Evolutionary conservation across 176 grass and related monocot species (phyloP).

Genomic region (Bothriochloa decipiens): DNA sequence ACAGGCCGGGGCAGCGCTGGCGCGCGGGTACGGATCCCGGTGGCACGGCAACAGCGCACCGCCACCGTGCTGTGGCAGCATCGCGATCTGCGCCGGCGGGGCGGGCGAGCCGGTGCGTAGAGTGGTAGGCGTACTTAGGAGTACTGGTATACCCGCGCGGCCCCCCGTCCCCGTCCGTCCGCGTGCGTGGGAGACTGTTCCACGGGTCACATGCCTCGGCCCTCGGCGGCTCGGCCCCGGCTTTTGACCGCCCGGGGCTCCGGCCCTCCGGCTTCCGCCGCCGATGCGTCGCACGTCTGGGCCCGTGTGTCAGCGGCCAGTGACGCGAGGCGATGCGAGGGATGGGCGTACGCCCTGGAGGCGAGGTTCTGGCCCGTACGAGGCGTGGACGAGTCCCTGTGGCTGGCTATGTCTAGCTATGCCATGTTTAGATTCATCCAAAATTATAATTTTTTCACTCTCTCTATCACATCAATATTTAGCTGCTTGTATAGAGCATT

Average conservation of each 20-base stretch:
- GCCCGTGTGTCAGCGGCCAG: neutral
- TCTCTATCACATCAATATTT: no score
- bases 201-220: conserved; percentile 38
- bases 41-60: conserved; percentile 37
- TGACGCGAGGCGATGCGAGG: neutral
- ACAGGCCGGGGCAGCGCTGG: neutral
- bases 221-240: neutral
- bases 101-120: neutral
- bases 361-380: neutral
- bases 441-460: no score
- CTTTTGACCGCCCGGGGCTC: conserved; percentile 42
- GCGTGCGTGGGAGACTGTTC: conserved; percentile 50
- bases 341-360: neutral
- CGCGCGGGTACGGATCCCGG: conserved; percentile 28
- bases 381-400: no score
- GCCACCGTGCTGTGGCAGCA: neutral
- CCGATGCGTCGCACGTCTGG: neutral
- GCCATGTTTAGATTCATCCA: no score
- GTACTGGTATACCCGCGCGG: no score
- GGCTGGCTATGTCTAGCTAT: no score
- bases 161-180: neutral
- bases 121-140: neutral
- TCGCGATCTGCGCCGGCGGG: conserved; percentile 47
- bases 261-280: neutral
- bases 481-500: no score